These are phyloP conservation scores for Fonsecaea pedrosoi DNA, from an alignment of 2,329 filamentous ascomycete species.

Conservation along the genomic window DNA sequence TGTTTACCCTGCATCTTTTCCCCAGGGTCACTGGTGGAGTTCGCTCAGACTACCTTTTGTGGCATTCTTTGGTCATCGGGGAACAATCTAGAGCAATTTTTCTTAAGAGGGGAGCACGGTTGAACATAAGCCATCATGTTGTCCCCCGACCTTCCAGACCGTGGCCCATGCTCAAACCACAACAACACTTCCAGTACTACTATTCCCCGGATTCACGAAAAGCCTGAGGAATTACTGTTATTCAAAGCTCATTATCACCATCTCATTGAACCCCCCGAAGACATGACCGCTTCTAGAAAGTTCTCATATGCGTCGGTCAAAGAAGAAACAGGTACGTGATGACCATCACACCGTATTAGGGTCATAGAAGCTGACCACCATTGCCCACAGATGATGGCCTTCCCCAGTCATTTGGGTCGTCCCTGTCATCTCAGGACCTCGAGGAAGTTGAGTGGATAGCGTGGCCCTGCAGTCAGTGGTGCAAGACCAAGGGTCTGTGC, in stretches of 20 bases:
- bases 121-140: conserved; percentile 9
- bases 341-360: neutral
- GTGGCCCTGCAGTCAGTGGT: conserved; percentile 39
- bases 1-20: conserved; percentile 27
- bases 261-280: conserved; percentile 31
- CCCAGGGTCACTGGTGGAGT: conserved; percentile 25
- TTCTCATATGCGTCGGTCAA: conserved; percentile 41
- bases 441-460: conserved; percentile 38
- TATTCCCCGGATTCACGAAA: conserved; percentile 11
- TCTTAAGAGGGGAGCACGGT: conserved; percentile 6
- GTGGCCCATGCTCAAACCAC: conserved; percentile 11
- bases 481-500: conserved; percentile 37
- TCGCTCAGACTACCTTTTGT: conserved; percentile 11
- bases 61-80: conserved; percentile 9
- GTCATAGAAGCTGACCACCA: conserved; percentile 16
- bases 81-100: conserved; percentile 16
- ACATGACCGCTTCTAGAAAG: conserved; percentile 36
- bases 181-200: conserved; percentile 2
- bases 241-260: conserved; percentile 14
- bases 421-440: conserved; percentile 36
- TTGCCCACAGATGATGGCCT: conserved; percentile 31
- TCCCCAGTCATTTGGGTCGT: conserved; percentile 40
- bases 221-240: neutral
- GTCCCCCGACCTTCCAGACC: conserved; percentile 9
- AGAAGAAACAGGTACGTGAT: conserved; percentile 38